Conservation (phyloP, 306 rosid genomes). For the Quercus bicolor region DNA sequence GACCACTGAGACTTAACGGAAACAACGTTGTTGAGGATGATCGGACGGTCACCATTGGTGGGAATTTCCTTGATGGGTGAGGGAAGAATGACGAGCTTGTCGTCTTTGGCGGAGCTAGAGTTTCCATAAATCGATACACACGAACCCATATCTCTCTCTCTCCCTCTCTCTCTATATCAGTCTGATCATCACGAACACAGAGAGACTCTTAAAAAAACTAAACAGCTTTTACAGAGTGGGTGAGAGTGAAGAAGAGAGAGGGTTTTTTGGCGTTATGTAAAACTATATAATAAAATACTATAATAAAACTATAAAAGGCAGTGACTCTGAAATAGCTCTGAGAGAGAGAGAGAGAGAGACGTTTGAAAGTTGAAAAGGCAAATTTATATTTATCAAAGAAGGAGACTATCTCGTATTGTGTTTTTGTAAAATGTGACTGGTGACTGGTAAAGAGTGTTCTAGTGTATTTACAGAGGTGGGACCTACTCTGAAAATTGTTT, state of each 20-base stretch:
- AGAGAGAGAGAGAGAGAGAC: slow-evolving; percentile 14
- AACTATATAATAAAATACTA: too few species aligned
- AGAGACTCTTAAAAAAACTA: background rate
- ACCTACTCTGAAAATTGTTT: slow-evolving; percentile 8
- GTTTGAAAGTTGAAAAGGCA: slow-evolving; percentile 32
- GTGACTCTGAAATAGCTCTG: background rate
- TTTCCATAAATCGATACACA: slow-evolving; percentile 55
- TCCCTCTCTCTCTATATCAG: slow-evolving; percentile 17
- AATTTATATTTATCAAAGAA: slow-evolving; percentile 17
- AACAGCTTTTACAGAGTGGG: slow-evolving; percentile 20
- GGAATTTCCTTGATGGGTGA: slow-evolving; percentile 59
- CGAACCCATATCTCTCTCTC: slow-evolving; percentile 56
- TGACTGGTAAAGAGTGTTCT: too few species aligned
- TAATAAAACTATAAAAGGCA: background rate
- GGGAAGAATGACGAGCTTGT: slow-evolving; percentile 47
- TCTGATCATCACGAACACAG: slow-evolving; percentile 35
- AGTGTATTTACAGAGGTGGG: slow-evolving; percentile 29
- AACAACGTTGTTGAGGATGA: slow-evolving; percentile 20
- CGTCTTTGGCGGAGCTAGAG: slow-evolving; percentile 48
- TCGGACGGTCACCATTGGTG: slow-evolving; percentile 32
- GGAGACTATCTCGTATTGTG: background rate
- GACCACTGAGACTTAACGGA: slow-evolving; percentile 45
- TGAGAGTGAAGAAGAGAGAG: background rate
- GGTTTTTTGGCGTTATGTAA: background rate
- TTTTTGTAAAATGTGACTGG: too few species aligned